Conservation (phyloP, 2,329 filamentous ascomycete genomes). For the Beauveria sp. region DNA sequence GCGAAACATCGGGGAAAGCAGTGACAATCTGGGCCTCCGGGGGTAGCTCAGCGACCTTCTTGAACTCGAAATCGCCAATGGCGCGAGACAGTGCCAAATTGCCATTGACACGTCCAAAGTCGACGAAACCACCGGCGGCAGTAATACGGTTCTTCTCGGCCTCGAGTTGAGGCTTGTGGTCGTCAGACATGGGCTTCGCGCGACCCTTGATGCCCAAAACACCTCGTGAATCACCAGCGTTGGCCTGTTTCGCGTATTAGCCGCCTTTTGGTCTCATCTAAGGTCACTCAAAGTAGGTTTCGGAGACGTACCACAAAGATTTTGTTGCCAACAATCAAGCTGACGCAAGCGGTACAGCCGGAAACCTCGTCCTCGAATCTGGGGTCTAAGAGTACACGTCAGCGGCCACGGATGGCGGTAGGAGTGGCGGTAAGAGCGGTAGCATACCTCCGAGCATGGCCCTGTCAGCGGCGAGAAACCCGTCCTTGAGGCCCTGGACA, state of each 20-base stretch:
- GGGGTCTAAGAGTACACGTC: slow-evolving; percentile 58
- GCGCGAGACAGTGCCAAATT: slow-evolving; percentile 94
- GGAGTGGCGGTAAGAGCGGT: background rate
- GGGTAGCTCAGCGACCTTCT: slow-evolving; percentile 93
- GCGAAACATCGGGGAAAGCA: slow-evolving; percentile 87
- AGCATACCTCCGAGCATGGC: slow-evolving; percentile 85
- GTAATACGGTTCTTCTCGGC: slow-evolving; percentile 94
- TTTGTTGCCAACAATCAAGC: slow-evolving; percentile 80
- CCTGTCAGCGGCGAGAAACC: slow-evolving; percentile 90
- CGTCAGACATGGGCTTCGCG: slow-evolving; percentile 96
- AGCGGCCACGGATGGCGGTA: background rate
- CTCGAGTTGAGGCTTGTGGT: slow-evolving; percentile 98
- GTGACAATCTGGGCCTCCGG: slow-evolving; percentile 99
- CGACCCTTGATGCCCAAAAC: slow-evolving; percentile 94
- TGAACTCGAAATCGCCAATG: slow-evolving; percentile 99
- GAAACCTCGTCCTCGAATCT: slow-evolving; percentile 97
- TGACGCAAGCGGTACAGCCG: slow-evolving; percentile 91
- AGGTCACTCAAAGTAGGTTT: background rate
- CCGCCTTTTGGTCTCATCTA: background rate
- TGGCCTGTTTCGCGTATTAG: slow-evolving; percentile 55
- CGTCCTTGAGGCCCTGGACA: slow-evolving; percentile 93
- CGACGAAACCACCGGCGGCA: slow-evolving; percentile 93
- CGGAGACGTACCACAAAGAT: slow-evolving; percentile 80
- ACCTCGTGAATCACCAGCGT: slow-evolving; percentile 91
- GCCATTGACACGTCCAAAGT: slow-evolving; percentile 96